Conservation (phyloP, 352 stramenopile genomes). For the Thalassiosira ordinaria region DNA sequence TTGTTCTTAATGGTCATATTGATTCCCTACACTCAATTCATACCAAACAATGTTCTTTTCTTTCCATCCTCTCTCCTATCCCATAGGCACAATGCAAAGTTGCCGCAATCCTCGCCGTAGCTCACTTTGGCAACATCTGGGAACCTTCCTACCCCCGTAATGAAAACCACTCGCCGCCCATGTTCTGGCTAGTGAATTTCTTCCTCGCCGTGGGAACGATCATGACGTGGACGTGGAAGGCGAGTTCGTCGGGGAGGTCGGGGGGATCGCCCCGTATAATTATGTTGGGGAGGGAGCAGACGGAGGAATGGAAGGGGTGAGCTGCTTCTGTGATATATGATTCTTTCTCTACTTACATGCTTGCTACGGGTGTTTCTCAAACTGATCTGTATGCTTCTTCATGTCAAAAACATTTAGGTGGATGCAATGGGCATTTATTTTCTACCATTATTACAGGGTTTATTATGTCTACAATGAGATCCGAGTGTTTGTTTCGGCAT, state of each 20-base stretch:
- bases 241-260: constrained; percentile 36
- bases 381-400: constrained; percentile 24
- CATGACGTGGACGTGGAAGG: constrained; percentile 60
- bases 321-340: constrained; percentile 84
- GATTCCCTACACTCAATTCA: too few species aligned
- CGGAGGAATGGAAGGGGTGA: constrained; percentile 85
- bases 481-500: constrained; percentile 77
- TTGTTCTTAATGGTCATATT: too few species aligned
- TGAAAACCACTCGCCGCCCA: constrained; percentile 67
- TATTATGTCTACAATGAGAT: constrained; percentile 84
- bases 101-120: constrained; percentile 53
- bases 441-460: constrained; percentile 84
- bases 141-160: constrained; percentile 70
- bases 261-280: constrained; percentile 49
- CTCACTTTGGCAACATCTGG: constrained; percentile 66
- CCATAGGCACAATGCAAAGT: constrained; percentile 66
- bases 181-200: constrained; percentile 75
- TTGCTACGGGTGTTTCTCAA: constrained; percentile 2
- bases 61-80: background rate
- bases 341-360: constrained; percentile 50
- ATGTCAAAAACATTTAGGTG: too few species aligned
- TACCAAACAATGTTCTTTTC: too few species aligned
- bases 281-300: constrained; percentile 68
- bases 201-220: constrained; percentile 49
- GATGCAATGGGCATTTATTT: constrained; percentile 89